phyloP scores from a whole-genome alignment of 2,329 filamentous ascomycete species.

The Didymella pinodella region DNA sequence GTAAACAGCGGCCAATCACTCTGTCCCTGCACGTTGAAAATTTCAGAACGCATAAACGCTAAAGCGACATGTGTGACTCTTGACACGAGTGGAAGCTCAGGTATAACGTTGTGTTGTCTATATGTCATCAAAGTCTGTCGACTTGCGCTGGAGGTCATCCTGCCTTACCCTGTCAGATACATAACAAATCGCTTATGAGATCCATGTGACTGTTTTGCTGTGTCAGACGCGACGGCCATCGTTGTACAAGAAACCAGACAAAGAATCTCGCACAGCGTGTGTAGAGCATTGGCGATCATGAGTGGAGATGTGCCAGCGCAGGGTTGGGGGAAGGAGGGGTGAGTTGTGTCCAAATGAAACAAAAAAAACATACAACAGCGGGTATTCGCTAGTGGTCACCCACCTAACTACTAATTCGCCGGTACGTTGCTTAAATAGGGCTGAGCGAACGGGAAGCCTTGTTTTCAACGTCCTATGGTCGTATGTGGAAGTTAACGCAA shows the following conservation, averaged over 20 bases:
- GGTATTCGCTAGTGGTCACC: background rate
- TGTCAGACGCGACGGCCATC: background rate
- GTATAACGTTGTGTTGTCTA: conserved; percentile 43
- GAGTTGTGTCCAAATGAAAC: too few relatives aligned
- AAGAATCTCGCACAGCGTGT: background rate
- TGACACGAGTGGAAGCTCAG: conserved; percentile 25
- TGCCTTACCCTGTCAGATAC: conserved; percentile 11
- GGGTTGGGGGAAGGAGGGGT: background rate
- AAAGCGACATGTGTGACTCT: conserved; percentile 41
- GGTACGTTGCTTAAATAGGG: background rate
- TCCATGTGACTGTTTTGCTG: background rate
- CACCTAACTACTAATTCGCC: background rate
- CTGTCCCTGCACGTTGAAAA: conserved; percentile 36
- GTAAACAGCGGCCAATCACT: conserved; percentile 41
- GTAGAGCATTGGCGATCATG: background rate
- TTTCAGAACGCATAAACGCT: conserved; percentile 43
- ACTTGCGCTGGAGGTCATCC: background rate
- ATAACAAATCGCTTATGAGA: conserved; percentile 6
- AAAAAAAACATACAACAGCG: background rate
- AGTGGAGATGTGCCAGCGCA: background rate
- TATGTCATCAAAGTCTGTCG: background rate
- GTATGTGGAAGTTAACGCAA: background rate
- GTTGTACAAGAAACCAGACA: background rate
- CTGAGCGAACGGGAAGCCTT: background rate
- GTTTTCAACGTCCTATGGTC: background rate